These are phyloP conservation scores for Termitomyces eurrhizus DNA, from an alignment of 768 basidiomycete species.

Conservation along the genomic window DNA sequence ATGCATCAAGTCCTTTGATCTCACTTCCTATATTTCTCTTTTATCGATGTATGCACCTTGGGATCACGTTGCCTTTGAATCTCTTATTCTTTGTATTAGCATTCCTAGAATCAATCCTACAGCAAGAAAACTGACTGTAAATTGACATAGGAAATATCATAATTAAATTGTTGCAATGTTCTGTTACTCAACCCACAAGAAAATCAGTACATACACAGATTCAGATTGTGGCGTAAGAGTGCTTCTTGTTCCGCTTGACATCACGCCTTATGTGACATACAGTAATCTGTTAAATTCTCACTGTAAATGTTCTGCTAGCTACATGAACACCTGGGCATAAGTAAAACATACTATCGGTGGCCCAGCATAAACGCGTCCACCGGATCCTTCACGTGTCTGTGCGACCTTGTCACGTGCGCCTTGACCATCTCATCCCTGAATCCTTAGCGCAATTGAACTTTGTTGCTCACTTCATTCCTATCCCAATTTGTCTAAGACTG, in stretches of 20 bases:
- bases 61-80: neutral
- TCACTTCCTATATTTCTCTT: neutral
- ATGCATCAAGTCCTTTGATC: neutral
- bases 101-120: neutral
- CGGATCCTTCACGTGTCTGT: neutral
- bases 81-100: neutral
- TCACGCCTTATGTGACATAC: neutral
- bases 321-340: neutral
- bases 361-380: neutral
- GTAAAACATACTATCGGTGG: neutral
- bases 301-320: neutral
- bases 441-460: neutral
- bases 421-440: neutral
- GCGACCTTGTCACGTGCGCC: neutral
- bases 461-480: neutral
- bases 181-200: too few species aligned
- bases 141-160: neutral
- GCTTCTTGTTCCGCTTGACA: neutral
- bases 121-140: neutral
- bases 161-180: neutral
- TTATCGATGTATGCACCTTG: neutral
- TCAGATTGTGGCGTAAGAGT: neutral
- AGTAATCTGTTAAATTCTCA: neutral
- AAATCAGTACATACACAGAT: neutral
- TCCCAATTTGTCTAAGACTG: too few species aligned